Conservation (phyloP, 768 basidiomycete species). For the Naematelia aurantialba region DNA sequence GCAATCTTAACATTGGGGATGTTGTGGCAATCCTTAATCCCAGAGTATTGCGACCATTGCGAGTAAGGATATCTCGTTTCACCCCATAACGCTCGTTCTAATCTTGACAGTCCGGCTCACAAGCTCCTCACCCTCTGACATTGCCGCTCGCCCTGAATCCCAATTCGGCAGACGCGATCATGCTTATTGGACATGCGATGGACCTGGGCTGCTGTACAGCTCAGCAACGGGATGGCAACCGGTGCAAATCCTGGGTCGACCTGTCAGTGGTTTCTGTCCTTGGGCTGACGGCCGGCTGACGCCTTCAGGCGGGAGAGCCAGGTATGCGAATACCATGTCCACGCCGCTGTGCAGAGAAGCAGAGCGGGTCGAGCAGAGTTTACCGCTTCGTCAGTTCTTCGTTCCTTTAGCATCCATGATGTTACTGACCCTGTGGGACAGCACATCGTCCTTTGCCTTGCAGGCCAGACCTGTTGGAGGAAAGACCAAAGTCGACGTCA, state of each 20-base stretch:
- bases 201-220: constrained; percentile 85
- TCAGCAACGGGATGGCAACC: constrained; percentile 69
- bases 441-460: constrained; percentile 40
- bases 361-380: constrained; percentile 82
- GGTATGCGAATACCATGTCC: constrained; percentile 88
- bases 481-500: constrained; percentile 31
- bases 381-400: constrained; percentile 62
- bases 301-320: constrained; percentile 60
- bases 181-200: constrained; percentile 75
- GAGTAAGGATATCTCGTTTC: constrained; percentile 61
- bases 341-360: constrained; percentile 68
- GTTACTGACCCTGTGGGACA: constrained; percentile 10
- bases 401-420: neutral
- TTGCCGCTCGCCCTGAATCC: constrained; percentile 87
- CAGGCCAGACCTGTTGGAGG: constrained; percentile 6
- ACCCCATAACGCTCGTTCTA: neutral
- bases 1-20: constrained; percentile 80
- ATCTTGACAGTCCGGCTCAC: constrained; percentile 27
- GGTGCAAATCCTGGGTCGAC: constrained; percentile 86
- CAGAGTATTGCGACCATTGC: constrained; percentile 75
- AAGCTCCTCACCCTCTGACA: constrained; percentile 66
- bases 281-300: neutral
- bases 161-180: constrained; percentile 70
- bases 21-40: constrained; percentile 89
- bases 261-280: constrained; percentile 37